Percentiles rank a stretch among this genome's conserved stretches.
phyloP scores from a whole-genome alignment of 164 flowering plant genomes.

The Dillenia turbinata region DNA sequence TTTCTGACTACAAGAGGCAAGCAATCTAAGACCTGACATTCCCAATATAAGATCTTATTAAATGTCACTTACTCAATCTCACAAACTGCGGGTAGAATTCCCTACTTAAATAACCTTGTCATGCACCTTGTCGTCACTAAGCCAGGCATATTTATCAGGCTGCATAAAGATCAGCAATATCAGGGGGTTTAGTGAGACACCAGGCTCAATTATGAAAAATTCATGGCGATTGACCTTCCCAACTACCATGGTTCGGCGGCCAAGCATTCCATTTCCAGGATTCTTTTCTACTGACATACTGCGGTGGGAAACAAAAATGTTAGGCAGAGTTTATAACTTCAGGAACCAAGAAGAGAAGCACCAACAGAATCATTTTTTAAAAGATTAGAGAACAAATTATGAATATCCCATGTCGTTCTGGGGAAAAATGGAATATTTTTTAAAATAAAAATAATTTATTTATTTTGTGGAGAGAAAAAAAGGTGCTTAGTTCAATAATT shows the following conservation, averaged over 20 bases:
- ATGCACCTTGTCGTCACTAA: constrained; percentile 58
- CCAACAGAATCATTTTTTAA: too few species aligned
- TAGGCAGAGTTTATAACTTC: too few species aligned
- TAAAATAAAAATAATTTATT: too few species aligned
- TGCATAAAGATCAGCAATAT: constrained; percentile 12
- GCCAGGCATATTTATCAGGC: constrained; percentile 65
- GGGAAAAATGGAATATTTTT: too few species aligned
- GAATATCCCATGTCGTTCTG: too few species aligned
- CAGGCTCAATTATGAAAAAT: background rate
- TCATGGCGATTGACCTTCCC: constrained; percentile 38
- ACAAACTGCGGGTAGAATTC: constrained; percentile 48
- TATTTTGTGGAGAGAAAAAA: too few species aligned
- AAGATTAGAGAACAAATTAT: too few species aligned
- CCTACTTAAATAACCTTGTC: constrained; percentile 56
- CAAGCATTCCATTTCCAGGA: constrained; percentile 65
- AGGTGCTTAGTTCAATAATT: too few species aligned
- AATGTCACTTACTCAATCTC: constrained; percentile 42
- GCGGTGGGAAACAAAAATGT: constrained; percentile 7
- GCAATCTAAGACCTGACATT: background rate
- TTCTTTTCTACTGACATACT: constrained; percentile 56
- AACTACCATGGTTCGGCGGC: constrained; percentile 42
- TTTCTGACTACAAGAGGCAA: background rate
- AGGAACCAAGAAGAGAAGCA: too few species aligned
- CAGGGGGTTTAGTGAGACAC: background rate
- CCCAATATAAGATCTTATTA: background rate